These are phyloP conservation scores for Agastache rugosa DNA, from an alignment of 257 asterid species.

Conservation along the genomic window DNA sequence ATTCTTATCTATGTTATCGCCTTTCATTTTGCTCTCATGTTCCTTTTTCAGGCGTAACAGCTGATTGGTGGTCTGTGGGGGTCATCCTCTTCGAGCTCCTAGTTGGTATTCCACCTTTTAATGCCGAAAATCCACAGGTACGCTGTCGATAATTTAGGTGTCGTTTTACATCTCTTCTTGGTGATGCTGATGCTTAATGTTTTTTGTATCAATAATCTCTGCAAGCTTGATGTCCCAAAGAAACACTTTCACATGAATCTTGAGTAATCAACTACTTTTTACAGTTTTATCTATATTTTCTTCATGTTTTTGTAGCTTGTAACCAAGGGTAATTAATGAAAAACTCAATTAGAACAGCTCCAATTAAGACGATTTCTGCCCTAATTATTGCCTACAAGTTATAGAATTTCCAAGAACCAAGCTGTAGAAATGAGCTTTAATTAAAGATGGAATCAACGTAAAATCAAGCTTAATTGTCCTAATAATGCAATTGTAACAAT, in stretches of 20 bases:
- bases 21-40: constrained; percentile 22
- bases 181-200: constrained; percentile 3
- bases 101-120: constrained; percentile 93
- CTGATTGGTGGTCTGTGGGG: constrained; percentile 99
- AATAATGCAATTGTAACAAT: too few relatives aligned
- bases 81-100: constrained; percentile 85
- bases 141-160: constrained; percentile 16
- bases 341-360: too few relatives aligned
- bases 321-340: too few relatives aligned
- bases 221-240: not conserved
- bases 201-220: not conserved
- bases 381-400: too few relatives aligned
- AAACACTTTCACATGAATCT: not conserved
- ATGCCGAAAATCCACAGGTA: constrained; percentile 93
- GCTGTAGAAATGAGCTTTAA: too few relatives aligned
- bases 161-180: constrained; percentile 27
- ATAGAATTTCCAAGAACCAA: too few relatives aligned
- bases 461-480: too few relatives aligned
- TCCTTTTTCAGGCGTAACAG: constrained; percentile 68
- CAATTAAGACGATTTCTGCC: too few relatives aligned
- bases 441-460: too few relatives aligned
- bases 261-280: not conserved
- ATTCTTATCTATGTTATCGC: constrained; percentile 4
- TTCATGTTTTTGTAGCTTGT: too few relatives aligned
- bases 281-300: too few relatives aligned